phyloP scores from a whole-genome alignment of 176 grass and related monocot genomes.

The Cymbopogon citratus region DNA sequence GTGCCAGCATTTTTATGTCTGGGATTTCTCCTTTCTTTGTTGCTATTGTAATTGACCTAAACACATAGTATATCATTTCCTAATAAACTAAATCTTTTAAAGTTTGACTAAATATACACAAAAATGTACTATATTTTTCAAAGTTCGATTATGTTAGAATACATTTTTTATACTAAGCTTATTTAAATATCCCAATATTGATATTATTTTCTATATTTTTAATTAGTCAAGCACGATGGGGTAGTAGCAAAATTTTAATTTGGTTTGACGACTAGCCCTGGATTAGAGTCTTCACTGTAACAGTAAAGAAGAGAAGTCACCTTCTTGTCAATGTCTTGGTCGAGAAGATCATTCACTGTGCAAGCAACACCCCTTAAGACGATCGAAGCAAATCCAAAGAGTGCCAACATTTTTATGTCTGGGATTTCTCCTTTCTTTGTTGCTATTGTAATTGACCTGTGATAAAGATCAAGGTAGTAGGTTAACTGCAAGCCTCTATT shows the following conservation, averaged over 20 bases:
- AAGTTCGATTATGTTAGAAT: too few relatives aligned
- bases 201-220: too few relatives aligned
- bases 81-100: too few relatives aligned
- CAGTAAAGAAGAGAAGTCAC: neutral
- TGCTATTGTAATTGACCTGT: conserved; percentile 61
- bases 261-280: too few relatives aligned
- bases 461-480: neutral
- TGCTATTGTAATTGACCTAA: conserved; percentile 66
- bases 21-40: conserved; percentile 34
- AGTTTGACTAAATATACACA: too few relatives aligned
- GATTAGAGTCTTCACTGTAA: too few relatives aligned
- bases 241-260: too few relatives aligned
- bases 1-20: conserved; percentile 54
- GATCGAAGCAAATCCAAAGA: conserved; percentile 57
- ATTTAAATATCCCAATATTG: too few relatives aligned
- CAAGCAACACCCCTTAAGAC: conserved; percentile 55
- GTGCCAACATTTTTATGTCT: conserved; percentile 54
- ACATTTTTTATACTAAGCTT: too few relatives aligned
- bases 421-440: conserved; percentile 34
- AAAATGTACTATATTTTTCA: too few relatives aligned
- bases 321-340: conserved; percentile 66
- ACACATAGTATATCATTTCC: too few relatives aligned
- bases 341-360: conserved; percentile 72
- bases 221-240: too few relatives aligned
- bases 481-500: neutral